These are phyloP conservation scores for Hypsizygus marmoreus DNA, from an alignment of 768 basidiomycete species.

Conservation along the genomic window DNA sequence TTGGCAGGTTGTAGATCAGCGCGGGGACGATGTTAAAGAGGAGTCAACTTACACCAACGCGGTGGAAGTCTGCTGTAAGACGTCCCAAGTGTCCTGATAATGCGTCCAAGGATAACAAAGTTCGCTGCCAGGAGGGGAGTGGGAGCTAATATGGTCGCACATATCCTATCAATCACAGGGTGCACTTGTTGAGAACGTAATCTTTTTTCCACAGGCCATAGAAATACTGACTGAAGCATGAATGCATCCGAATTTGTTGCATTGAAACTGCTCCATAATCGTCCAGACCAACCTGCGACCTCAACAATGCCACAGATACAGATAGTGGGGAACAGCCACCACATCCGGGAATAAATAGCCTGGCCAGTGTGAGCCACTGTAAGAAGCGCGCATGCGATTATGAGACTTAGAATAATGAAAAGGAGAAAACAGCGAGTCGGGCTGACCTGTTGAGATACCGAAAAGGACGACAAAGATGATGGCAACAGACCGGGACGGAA, in stretches of 20 bases:
- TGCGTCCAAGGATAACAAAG: slow-evolving; percentile 52
- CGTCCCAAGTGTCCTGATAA: slow-evolving; percentile 44
- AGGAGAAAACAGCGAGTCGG: too few relatives aligned
- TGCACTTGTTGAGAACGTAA: background rate
- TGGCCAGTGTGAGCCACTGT: slow-evolving; percentile 48
- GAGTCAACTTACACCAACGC: slow-evolving; percentile 33
- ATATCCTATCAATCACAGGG: too few relatives aligned
- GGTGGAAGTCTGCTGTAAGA: slow-evolving; percentile 50
- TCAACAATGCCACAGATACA: slow-evolving; percentile 49
- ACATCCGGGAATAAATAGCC: slow-evolving; percentile 41
- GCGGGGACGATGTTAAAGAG: background rate
- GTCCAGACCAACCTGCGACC: slow-evolving; percentile 55
- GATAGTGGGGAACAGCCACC: slow-evolving; percentile 54
- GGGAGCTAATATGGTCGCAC: slow-evolving; percentile 49
- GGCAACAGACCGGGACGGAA: slow-evolving; percentile 38
- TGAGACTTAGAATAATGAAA: too few relatives aligned
- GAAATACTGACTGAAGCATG: too few relatives aligned
- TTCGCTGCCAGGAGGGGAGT: slow-evolving; percentile 58
- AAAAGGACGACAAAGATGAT: slow-evolving; percentile 41
- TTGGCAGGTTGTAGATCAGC: too few relatives aligned
- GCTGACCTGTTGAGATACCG: slow-evolving; percentile 33
- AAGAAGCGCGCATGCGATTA: background rate
- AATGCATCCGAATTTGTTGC: too few relatives aligned
- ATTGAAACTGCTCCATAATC: slow-evolving; percentile 51
- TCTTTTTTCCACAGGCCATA: background rate